Evolutionary conservation across 129 eudicot species (phyloP).

Genomic region (Saussurea involucrata): DNA sequence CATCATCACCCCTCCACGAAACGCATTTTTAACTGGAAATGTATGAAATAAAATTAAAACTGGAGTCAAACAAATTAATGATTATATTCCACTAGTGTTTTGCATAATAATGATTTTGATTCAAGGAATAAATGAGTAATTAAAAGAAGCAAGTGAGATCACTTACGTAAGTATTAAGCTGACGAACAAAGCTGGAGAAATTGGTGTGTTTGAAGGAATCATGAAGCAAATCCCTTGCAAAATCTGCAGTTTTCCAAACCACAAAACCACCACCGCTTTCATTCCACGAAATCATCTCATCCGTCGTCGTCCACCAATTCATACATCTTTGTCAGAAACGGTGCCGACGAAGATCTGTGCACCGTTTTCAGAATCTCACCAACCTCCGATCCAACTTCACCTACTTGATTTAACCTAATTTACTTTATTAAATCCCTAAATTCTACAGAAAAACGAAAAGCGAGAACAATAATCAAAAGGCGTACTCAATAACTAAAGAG

Average conservation of each 20-base stretch:
- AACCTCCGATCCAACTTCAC: background rate
- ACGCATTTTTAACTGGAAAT: no score
- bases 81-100: no score
- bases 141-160: background rate
- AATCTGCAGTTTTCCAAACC: slow-evolving; percentile 87
- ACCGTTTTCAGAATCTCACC: slow-evolving; percentile 28
- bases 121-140: background rate
- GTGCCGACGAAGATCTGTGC: slow-evolving; percentile 65
- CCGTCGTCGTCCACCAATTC: slow-evolving; percentile 75
- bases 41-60: no score
- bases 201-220: slow-evolving; percentile 81
- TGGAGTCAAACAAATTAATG: no score
- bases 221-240: slow-evolving; percentile 85
- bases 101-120: background rate
- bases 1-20: no score
- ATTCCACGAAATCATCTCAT: slow-evolving; percentile 81
- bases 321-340: slow-evolving; percentile 75
- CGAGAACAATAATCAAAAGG: background rate
- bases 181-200: slow-evolving; percentile 92
- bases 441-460: background rate
- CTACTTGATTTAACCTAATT: slow-evolving; percentile 4
- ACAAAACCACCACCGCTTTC: slow-evolving; percentile 59
- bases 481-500: slow-evolving; percentile 55
- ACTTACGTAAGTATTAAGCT: slow-evolving; percentile 90
- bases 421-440: background rate